Evolutionary conservation across 768 basidiomycete genomes (phyloP), one percentile per base, ranked within the genome.

Genomic region (Gloeostereum incarnatum): DNA sequence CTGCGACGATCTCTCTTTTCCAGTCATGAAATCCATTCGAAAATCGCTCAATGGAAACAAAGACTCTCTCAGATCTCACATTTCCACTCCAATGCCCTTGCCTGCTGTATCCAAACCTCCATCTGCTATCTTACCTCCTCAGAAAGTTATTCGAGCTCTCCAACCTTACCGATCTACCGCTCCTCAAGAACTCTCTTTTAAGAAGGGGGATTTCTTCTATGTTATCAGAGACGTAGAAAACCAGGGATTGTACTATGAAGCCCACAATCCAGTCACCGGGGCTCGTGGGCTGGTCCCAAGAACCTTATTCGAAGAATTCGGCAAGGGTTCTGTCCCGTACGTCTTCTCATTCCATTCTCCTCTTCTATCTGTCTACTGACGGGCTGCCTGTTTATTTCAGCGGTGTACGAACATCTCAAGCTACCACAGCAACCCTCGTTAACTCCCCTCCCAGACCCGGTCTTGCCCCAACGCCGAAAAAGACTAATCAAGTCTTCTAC

Each of bases 141-240:
- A 93, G 61, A 94, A 92, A 57, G 93, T 97, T 56, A 94, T 99
- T 49, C 84, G 87, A 41, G 93, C 94, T 3, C 63, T 84, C 45
- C 60, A 70, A 7, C 50, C 67, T 2, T 78, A 89, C 62, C 62
- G 70, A 33, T 75, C 88, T 2, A 67, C 72, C 41, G 72, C 77
- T 0, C 89, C 92, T 2, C 81, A 88, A 54, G 81, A 97, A 48
- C 78, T 99, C 30, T 75, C 86, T 21, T 98, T 97, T 58, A 67
- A 75, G 47, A 85, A 86, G 61, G 96, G 96, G 45, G 96, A 99
- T 63, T 96, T 98, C 63, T 98, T 97, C 69, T 87, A 98, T 60
- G 94, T 98, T 35, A 69, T 89, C 24, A 76, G 75, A 41, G 91
- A 96, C 50, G 61, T 73, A 13, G 70, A 76, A 35, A 50, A 61